These are phyloP conservation scores for Xylariaceae sp. DNA, from an alignment of 2,329 filamentous ascomycete genomes.

Conservation along the genomic window DNA sequence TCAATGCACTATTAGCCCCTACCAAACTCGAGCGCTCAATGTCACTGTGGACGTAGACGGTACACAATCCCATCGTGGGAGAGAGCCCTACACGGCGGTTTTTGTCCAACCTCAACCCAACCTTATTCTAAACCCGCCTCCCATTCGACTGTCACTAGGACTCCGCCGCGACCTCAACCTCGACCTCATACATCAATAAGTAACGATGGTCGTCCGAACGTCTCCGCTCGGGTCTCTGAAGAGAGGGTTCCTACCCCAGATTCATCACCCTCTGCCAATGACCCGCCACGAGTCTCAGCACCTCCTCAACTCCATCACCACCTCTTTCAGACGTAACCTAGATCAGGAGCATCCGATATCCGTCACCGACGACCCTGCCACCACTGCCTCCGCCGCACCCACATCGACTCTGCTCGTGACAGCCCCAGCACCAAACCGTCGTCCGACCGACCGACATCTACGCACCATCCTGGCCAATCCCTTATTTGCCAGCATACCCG, in stretches of 20 bases:
- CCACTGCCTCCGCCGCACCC: slow-evolving; percentile 1
- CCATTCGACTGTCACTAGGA: neutral
- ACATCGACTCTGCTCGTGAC: slow-evolving; percentile 3
- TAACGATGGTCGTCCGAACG: slow-evolving; percentile 32
- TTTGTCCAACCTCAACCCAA: no score
- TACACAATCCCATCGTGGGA: no score
- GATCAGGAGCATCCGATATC: slow-evolving; percentile 54
- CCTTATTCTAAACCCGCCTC: no score
- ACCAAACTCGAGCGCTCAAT: no score
- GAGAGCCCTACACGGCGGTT: no score
- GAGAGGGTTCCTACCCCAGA: slow-evolving; percentile 39
- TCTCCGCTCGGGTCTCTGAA: slow-evolving; percentile 39
- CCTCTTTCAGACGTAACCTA: slow-evolving; percentile 57
- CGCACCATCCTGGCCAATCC: slow-evolving; percentile 57
- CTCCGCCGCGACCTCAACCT: neutral
- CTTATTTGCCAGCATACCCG: slow-evolving; percentile 42
- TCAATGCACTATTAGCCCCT: no score
- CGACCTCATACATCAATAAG: neutral
- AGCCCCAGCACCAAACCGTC: slow-evolving; percentile 22
- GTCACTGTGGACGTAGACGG: no score
- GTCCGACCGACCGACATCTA: slow-evolving; percentile 50
- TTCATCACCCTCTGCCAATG: slow-evolving; percentile 53
- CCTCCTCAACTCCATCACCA: slow-evolving; percentile 54
- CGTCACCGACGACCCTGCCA: slow-evolving; percentile 25
- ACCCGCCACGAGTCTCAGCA: slow-evolving; percentile 50